A percentile compares a stretch with the other conserved stretches of the same genome.
Conservation (phyloP, 441 rosid genomes). For the Mallotus japonicus region DNA sequence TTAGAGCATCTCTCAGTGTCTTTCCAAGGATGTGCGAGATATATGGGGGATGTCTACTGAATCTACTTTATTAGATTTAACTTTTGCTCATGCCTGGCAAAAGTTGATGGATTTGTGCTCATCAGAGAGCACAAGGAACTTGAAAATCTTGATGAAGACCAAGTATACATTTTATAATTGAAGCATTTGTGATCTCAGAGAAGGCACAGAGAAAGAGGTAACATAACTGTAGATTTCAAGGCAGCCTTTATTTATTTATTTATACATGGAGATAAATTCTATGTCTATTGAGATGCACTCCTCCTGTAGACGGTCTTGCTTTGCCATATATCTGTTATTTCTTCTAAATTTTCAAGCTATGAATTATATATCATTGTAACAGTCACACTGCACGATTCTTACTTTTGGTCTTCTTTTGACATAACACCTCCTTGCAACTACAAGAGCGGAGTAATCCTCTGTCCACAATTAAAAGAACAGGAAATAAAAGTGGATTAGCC, state of each 20-base stretch:
- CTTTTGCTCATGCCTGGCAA: not conserved
- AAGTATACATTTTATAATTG: not conserved
- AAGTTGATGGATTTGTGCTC: not conserved
- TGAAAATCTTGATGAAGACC: not conserved
- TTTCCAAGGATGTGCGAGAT: too few species aligned
- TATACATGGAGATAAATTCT: not conserved
- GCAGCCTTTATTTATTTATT: not conserved
- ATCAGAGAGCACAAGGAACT: not conserved
- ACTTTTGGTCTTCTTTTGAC: constrained; percentile 4
- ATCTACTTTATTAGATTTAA: too few species aligned
- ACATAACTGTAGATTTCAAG: not conserved
- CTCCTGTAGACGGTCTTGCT: too few species aligned
- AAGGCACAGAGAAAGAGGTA: too few species aligned
- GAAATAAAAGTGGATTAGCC: not conserved
- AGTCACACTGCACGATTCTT: not conserved
- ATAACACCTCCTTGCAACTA: constrained; percentile 17
- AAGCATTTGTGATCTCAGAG: not conserved
- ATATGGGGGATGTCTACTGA: too few species aligned
- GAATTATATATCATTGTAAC: not conserved
- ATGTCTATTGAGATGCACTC: too few species aligned
- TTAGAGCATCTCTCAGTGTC: too few species aligned
- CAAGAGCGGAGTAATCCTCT: constrained; percentile 13
- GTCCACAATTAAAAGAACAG: not conserved
- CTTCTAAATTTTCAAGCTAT: not conserved
- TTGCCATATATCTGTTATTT: not conserved